Conservation (phyloP, 495 filamentous ascomycete species). For the Lindgomyces ingoldianus region DNA sequence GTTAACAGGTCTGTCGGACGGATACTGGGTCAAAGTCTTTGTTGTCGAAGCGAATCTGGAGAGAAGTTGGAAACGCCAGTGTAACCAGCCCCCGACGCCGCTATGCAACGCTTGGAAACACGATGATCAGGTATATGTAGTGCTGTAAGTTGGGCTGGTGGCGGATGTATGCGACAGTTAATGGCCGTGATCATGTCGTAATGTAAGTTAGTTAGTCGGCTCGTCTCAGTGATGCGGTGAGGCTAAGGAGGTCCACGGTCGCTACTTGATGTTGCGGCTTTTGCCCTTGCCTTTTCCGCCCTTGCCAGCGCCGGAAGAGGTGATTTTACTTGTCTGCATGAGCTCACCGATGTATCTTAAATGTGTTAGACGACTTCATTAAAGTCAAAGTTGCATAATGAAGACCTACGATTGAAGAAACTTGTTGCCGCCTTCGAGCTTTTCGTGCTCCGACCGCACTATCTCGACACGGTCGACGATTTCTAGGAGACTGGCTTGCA, state of each 20-base stretch:
- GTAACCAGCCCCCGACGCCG: slow-evolving; percentile 13
- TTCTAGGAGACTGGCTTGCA: slow-evolving; percentile 84
- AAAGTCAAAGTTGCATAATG: neutral
- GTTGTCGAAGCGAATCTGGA: neutral
- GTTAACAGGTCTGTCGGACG: neutral
- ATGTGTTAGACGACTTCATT: slow-evolving; percentile 25
- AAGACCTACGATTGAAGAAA: slow-evolving; percentile 69
- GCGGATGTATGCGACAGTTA: slow-evolving; percentile 1
- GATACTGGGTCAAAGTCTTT: no score
- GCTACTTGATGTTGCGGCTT: slow-evolving; percentile 30
- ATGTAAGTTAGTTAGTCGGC: slow-evolving; percentile 1
- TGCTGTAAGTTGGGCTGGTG: neutral
- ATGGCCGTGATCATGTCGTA: slow-evolving; percentile 29
- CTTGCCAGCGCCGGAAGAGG: slow-evolving; percentile 53
- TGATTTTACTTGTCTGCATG: slow-evolving; percentile 81
- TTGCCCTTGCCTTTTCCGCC: slow-evolving; percentile 50
- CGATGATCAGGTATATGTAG: slow-evolving; percentile 4
- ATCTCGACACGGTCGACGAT: slow-evolving; percentile 90
- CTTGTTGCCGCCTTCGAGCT: slow-evolving; percentile 90
- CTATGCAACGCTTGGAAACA: slow-evolving; percentile 33
- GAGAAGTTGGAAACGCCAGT: slow-evolving; percentile 3
- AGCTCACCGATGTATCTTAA: slow-evolving; percentile 67
- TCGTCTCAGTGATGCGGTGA: slow-evolving; percentile 29
- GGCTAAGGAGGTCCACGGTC: slow-evolving; percentile 6
- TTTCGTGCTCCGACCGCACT: slow-evolving; percentile 92